Evolutionary conservation across 1,139 yeast species (phyloP), one percentile per base, ranked within the genome.

Genomic region (Scheffersomyces titani): DNA sequence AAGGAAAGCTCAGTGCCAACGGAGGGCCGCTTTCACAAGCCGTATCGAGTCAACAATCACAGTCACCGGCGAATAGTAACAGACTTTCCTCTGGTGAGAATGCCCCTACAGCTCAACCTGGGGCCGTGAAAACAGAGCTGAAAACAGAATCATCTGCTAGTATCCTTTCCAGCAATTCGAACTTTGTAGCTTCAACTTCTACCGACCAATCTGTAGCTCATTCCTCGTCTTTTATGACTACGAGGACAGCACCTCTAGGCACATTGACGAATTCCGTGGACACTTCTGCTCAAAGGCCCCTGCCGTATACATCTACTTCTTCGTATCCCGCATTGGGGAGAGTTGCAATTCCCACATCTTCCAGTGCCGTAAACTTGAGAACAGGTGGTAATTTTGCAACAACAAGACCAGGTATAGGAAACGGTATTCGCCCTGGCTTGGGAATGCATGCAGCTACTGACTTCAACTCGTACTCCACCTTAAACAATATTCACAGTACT

Each of bases 391-490:
- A 92, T 1, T 97, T 98, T 0, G 91, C 89, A 0, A 69, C 87
- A 55, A 76, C 86, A 48, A 87, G 85, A 59, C 81, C 92, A 52
- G 97, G 96, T 20, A 85, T 88, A 1, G 89, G 87, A 70, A 97
- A 91, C 65, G 76, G 90, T 60, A 89, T 88, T 54, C 49, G 49
- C 19, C 49, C 49, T 19, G 24, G 22, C 24, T 22, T 46, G 13
- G 49, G 49, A 19, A 46, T 46, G 49, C 49, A 46, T 5, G 18
- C 49, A 11, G 49, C 49, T 46, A 46, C 24, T 19, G 49, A 46
- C 19, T 46, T 46, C 22, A 46, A 19, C 24, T 46, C 49, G 22
- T 46, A 46, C 49, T 46, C 49, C 24, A 46, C 49, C 18, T 46
- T 46, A 13, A 11, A 9, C 7, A 13, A n/a, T 19, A 13, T 46